Conservation (phyloP, 2,329 filamentous ascomycete genomes). For the Colletotrichum theobromicola region DNA sequence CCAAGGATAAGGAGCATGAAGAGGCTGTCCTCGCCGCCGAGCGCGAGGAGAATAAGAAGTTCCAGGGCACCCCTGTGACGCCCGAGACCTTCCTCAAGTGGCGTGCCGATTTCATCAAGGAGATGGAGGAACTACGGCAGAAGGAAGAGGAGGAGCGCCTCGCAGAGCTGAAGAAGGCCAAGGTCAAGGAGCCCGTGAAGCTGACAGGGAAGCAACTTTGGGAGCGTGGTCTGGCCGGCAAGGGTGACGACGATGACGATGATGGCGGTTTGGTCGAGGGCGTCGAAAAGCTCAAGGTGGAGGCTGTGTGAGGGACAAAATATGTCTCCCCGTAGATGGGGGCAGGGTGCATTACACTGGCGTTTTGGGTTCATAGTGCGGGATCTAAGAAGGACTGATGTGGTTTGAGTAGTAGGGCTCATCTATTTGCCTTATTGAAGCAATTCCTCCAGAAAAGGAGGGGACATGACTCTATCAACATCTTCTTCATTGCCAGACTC, state of each 20-base stretch:
- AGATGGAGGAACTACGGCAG: constrained; percentile 77
- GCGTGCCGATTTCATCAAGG: constrained; percentile 77
- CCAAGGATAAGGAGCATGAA: constrained; percentile 61
- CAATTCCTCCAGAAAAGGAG: neutral
- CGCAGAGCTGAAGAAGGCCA: constrained; percentile 83
- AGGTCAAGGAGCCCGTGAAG: constrained; percentile 74
- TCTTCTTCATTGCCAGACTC: neutral
- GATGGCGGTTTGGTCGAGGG: constrained; percentile 67
- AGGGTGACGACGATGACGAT: constrained; percentile 68
- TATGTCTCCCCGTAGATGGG: neutral
- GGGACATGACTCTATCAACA: neutral
- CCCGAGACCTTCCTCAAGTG: constrained; percentile 84
- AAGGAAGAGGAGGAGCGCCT: constrained; percentile 77
- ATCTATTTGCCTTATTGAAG: neutral
- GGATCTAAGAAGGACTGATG: neutral
- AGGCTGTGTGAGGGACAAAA: constrained; percentile 41
- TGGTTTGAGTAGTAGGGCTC: neutral
- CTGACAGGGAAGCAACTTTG: constrained; percentile 79
- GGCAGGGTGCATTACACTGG: neutral
- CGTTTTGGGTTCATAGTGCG: constrained; percentile 3
- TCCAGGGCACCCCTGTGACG: constrained; percentile 90
- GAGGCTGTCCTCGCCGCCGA: constrained; percentile 67
- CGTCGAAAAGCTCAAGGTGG: constrained; percentile 75
- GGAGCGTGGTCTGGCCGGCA: constrained; percentile 75
- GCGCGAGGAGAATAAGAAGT: constrained; percentile 94